Evolutionary conservation across 768 basidiomycete genomes (phyloP), one percentile per base, ranked within the genome.

Genomic region (Macrolepiota albuminosa): DNA sequence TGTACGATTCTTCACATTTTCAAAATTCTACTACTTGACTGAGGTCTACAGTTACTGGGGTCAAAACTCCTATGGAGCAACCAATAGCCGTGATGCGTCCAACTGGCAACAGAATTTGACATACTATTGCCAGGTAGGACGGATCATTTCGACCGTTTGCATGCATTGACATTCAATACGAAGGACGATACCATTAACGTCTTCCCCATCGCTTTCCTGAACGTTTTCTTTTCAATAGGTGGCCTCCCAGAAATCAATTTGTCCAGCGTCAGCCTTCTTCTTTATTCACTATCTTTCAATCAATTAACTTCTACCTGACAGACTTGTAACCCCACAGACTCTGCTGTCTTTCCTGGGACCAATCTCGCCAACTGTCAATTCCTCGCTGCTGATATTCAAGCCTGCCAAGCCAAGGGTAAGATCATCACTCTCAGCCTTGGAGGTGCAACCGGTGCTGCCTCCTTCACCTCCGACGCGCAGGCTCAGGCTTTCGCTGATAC

Each of bases 31-130:
- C 18, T 46, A 2, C 31, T 51, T 43, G 57, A 59, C 56, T 45
- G 39, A 33, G 14, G 33, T 34, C 11, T 31, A 31, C 69, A 87
- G 86, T 33, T 89, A 88, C 68, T 88, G 84, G 83, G 89, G 88
- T 58, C 86, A 90, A 69, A 86, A 89, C 63, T 87, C 88, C 1
- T 87, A 87, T 61, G 87, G 89, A 40, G 87, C 86, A 13, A 75
- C 73, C 4, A 77, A 81, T 51, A 18, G 14, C 60, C 67, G 67
- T 37, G 78, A 86, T 60, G 71, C 75, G 1, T 78, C 81, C 31
- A 76, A 84, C 64, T 87, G 74, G 63, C 87, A 89, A 74, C 79
- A 88, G 67, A 72, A 78, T 0, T 71, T 89, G 58, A 78, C 81
- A 4, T 82, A 76, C 67, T 89, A 88, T 69, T 89, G 87, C 69